Evolutionary conservation across 257 asterid genomes (phyloP).

Genomic region (Dorcoceras hygrometricum): DNA sequence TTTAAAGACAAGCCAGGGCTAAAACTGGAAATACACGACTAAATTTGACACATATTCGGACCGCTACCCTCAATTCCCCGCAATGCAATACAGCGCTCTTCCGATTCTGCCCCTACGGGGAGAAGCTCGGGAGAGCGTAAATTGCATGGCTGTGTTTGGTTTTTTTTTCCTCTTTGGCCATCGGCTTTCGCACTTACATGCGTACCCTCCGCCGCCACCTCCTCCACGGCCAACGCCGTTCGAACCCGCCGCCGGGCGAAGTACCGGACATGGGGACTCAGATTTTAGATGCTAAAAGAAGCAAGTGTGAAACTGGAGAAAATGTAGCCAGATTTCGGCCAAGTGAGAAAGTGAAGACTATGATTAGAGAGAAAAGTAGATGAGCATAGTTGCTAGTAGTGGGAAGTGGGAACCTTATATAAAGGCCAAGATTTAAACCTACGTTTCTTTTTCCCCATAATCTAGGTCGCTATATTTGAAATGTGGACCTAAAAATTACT

Average conservation of each 20-base stretch:
- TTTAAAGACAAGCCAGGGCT: slow-evolving; percentile 3
- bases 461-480: not conserved
- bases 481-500: not conserved
- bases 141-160: slow-evolving; percentile 34
- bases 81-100: slow-evolving; percentile 38
- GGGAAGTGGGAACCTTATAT: not conserved
- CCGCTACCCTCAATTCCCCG: slow-evolving; percentile 54
- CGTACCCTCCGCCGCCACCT: slow-evolving; percentile 9
- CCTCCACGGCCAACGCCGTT: slow-evolving; percentile 15
- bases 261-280: slow-evolving; percentile 29
- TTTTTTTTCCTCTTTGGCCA: not conserved
- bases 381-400: not conserved
- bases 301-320: slow-evolving; percentile 3
- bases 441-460: too few relatives aligned
- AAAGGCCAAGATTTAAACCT: not conserved
- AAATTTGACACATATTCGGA: slow-evolving; percentile 32
- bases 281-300: not conserved
- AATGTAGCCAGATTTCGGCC: not conserved
- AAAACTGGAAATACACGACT: slow-evolving; percentile 19
- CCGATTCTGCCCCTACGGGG: slow-evolving; percentile 29
- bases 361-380: slow-evolving; percentile 13
- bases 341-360: not conserved
- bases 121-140: slow-evolving; percentile 31
- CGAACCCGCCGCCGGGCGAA: slow-evolving; percentile 23
- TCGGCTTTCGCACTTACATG: slow-evolving; percentile 9